Base-by-base conservation (phyloP, 2,329 filamentous ascomycete genomes). In the Cercospora janseana region DNA sequence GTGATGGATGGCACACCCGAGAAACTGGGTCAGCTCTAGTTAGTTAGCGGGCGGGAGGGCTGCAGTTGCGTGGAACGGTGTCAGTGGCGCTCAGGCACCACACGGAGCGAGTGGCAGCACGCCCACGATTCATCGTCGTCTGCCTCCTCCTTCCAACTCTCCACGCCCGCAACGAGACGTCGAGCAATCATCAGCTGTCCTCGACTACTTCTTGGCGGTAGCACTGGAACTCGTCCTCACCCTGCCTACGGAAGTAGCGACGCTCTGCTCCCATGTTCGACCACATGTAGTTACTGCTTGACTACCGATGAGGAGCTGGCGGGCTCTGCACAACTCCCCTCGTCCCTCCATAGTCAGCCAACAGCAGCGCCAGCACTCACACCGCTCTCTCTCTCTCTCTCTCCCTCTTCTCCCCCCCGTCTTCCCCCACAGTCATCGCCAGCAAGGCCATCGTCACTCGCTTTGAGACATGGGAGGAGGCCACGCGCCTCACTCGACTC, bases 41-140 rank as follows among this genome's bases (percentile, higher is more conserved):
- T n/a, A n/a, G n/a, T n/a, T n/a, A 24, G 21, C 38, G 38, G 16
- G 21, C 38, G 24, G 24, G 31, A 43, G 13, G 9, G 40, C 26
- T n/a, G 34, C 21, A 46, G 13, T 16, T 16, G 44, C 21, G 15
- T 46, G 44, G 44, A 34, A 46, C 38, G 44, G 21, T 26, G 44
- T 46, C 44, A 46, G 44, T 46, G 44, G 44, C 44, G 44, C 27
- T 24, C 44, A 46, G 43, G 31, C 29, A 37, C 43, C 43, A 46
- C 6, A 46, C 43, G 29, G 31, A 37, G 43, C 32, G 43, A 38
- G 34, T 38, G 34, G 5, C 34, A 38, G 34, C 34, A 13, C 34
- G 24, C 34, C 34, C 21, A 23, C 34, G n/a, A 18, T 7, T 21
- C 10, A 6, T 21, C 34, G 20, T 16, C 31, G 31, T 18, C 31